phyloP scores from a whole-genome alignment of 164 flowering plant genomes.

The Magnolia kwangsiensis region DNA sequence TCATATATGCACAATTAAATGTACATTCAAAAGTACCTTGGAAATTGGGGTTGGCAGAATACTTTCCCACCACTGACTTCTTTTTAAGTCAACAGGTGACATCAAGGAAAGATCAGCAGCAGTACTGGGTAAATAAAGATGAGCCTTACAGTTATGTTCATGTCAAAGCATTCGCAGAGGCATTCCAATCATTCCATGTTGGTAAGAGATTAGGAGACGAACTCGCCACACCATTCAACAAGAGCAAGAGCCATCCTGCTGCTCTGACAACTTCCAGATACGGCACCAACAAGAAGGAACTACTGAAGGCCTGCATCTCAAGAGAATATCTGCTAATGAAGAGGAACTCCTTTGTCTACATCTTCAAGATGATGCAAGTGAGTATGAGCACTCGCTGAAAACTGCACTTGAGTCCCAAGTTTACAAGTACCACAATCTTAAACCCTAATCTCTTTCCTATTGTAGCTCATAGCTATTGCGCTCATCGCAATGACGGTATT shows the following conservation, averaged over 20 bases:
- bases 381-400: constrained; percentile 3
- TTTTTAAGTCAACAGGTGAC: constrained; percentile 12
- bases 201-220: constrained; percentile 43
- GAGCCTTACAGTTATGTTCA: constrained; percentile 33
- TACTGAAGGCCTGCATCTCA: constrained; percentile 48
- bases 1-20: no score
- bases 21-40: no score
- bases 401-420: neutral
- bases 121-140: constrained; percentile 14
- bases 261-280: constrained; percentile 50
- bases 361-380: constrained; percentile 55
- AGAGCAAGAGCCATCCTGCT: constrained; percentile 56
- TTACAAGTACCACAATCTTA: neutral
- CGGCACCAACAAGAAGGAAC: constrained; percentile 54
- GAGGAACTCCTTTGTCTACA: constrained; percentile 61
- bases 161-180: constrained; percentile 49
- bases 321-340: constrained; percentile 70
- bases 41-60: no score
- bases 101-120: constrained; percentile 18
- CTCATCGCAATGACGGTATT: constrained; percentile 18
- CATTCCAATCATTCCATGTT: constrained; percentile 56
- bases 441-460: neutral
- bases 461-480: constrained; percentile 9
- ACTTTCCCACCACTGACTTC: neutral
- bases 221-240: constrained; percentile 55